Base-by-base conservation (phyloP, 1,139 yeast species). In the Yamadazyma trypodendri region DNA sequence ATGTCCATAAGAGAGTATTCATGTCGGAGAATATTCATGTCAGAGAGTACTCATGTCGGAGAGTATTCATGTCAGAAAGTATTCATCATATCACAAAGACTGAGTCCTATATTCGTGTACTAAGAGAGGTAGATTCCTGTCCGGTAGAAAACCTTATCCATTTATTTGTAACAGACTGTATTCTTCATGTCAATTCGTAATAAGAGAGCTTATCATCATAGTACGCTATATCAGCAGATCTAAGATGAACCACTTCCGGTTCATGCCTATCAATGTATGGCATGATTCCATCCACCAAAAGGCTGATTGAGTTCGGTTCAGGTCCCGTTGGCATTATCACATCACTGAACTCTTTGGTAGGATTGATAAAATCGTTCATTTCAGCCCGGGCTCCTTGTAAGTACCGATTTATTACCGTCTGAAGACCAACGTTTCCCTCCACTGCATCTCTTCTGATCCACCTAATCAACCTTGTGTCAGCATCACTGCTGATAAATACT, bases 401-500 rank as follows among this genome's bases (percentile, higher is more conserved):
- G 55, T 89, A 89, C 22, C 72, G 55, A 41, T 76, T 75, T 22
- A 89, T 59, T 21, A 87, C 68, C 1, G 58, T 54, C 31, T 77
- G 78, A 11, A 39, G 29, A 31, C 62, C 56, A 16, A 54, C 23
- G 14, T 43, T 41, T 0, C 50, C 48, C 9, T 52, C 46, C 13
- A 71, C 39, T 1, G 73, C 75, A 40, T 74, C 75, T 39, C 73
- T 52, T 43, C 68, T 55, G 28, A 80, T 84, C 86, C 92, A 80
- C 44, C 95, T 73, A 12, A 87, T 82, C 32, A 90, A 63, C 42
- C 97, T 65, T 4, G 86, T 79, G 56, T 90, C 97, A 1, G 94
- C 79, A 56, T 90, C 97, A 46, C 90, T 76, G 49, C 86, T 94
- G n/a, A 89, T 72, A 52, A 83, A 90, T 2, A 89, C 79, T 51